phyloP scores from a whole-genome alignment of 257 asterid species.

The Ophiorrhiza pumila region DNA sequence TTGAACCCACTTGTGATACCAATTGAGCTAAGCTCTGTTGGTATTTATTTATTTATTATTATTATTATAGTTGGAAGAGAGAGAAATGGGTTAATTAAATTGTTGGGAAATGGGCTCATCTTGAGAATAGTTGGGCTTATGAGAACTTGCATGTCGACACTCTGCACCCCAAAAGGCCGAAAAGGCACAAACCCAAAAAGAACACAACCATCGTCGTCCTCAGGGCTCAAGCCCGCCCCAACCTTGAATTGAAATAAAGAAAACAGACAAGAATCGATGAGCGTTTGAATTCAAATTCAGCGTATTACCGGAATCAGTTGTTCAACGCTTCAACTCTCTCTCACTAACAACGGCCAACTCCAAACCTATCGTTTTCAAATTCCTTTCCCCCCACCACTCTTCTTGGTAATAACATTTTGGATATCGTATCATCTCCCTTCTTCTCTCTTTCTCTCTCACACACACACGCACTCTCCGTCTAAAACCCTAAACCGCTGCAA shows the following conservation, averaged over 20 bases:
- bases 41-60: no score
- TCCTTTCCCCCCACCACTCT: not conserved
- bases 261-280: not conserved
- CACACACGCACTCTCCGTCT: not conserved
- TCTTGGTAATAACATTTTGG: not conserved
- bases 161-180: no score
- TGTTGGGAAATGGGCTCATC: not conserved
- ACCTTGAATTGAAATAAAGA: no score
- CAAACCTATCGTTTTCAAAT: not conserved
- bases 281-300: slow-evolving; percentile 11
- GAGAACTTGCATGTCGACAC: not conserved
- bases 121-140: not conserved
- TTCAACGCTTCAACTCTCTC: not conserved
- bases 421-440: not conserved
- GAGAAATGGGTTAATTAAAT: no score
- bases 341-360: not conserved
- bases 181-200: no score
- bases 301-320: not conserved
- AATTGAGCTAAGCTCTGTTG: no score
- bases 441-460: not conserved
- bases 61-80: no score
- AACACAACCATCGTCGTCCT: no score
- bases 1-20: no score
- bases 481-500: slow-evolving; percentile 7
- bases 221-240: no score